Conservation (phyloP, 2,329 filamentous ascomycete species). For the Pseudopithomyces maydicus region DNA sequence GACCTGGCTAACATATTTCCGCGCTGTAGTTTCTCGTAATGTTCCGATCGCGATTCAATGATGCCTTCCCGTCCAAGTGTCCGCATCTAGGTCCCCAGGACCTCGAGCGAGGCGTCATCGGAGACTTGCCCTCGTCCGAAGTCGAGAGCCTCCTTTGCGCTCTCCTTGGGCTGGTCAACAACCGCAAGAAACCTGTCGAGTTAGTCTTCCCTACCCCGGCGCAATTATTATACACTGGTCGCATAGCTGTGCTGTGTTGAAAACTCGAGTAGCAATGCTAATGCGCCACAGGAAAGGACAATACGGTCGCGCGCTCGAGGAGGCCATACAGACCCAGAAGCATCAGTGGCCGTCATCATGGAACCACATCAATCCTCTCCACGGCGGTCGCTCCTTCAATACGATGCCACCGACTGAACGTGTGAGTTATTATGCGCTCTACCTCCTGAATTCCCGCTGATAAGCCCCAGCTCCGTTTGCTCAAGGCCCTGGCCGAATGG, state of each 20-base stretch:
- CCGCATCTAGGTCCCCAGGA: slow-evolving; percentile 94
- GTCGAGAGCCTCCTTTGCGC: slow-evolving; percentile 90
- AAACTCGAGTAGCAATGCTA: slow-evolving; percentile 20
- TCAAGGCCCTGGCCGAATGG: slow-evolving; percentile 87
- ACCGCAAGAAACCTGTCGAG: slow-evolving; percentile 99
- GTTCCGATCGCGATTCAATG: slow-evolving; percentile 92
- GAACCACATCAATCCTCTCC: slow-evolving; percentile 81
- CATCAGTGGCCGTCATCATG: slow-evolving; percentile 87
- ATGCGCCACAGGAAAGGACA: slow-evolving; percentile 75
- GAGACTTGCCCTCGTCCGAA: slow-evolving; percentile 78
- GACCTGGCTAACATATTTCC: slow-evolving; percentile 38
- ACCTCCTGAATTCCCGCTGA: slow-evolving; percentile 21
- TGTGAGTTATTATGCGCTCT: slow-evolving; percentile 57
- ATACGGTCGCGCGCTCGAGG: slow-evolving; percentile 90
- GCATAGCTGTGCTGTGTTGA: slow-evolving; percentile 14
- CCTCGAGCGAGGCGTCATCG: slow-evolving; percentile 83
- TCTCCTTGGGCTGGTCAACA: slow-evolving; percentile 83
- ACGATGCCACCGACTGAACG: slow-evolving; percentile 81
- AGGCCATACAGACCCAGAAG: slow-evolving; percentile 84
- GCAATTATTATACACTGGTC: slow-evolving; percentile 20
- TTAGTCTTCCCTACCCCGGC: slow-evolving; percentile 58
- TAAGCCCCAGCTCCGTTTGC: slow-evolving; percentile 70
- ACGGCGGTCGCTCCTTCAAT: slow-evolving; percentile 79
- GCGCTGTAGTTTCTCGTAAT: slow-evolving; percentile 85
- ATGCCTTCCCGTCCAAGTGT: slow-evolving; percentile 85